Conservation (phyloP, 495 filamentous ascomycete species). For the Daldinia bambusicola region DNA sequence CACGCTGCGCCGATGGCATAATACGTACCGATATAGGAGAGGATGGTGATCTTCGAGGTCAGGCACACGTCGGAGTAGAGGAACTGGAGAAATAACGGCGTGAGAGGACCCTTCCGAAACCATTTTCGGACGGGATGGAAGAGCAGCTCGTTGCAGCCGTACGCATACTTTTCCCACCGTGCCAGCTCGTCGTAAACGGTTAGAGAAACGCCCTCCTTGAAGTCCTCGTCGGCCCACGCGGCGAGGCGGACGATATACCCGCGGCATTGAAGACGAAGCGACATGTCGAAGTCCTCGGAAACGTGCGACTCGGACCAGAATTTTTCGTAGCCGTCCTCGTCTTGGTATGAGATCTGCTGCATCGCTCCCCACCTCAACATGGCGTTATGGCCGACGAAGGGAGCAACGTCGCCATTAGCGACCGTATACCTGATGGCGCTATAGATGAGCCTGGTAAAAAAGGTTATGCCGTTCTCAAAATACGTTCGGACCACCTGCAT, state of each 20-base stretch:
- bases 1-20: conserved; percentile 84
- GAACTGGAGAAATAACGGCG: conserved; percentile 76
- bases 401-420: conserved; percentile 83
- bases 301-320: conserved; percentile 87
- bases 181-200: conserved; percentile 87
- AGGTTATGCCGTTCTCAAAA: conserved; percentile 81
- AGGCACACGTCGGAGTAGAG: conserved; percentile 77
- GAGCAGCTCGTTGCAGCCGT: conserved; percentile 85
- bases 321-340: conserved; percentile 76
- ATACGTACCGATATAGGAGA: conserved; percentile 89
- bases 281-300: conserved; percentile 89
- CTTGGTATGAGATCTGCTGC: conserved; percentile 76
- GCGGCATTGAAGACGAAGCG: conserved; percentile 75
- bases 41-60: conserved; percentile 80
- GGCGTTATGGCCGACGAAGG: conserved; percentile 84
- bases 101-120: conserved; percentile 75
- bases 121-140: conserved; percentile 78
- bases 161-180: conserved; percentile 88
- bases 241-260: conserved; percentile 81
- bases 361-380: conserved; percentile 82
- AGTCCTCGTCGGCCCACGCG: conserved; percentile 77
- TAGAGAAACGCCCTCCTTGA: conserved; percentile 85
- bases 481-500: conserved; percentile 82
- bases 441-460: conserved; percentile 88
- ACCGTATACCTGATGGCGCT: conserved; percentile 81